Percentiles rank a stretch among this genome's conserved stretches.
phyloP scores from a whole-genome alignment of 805 yeast species.

The Saturnispora gosingensis region DNA sequence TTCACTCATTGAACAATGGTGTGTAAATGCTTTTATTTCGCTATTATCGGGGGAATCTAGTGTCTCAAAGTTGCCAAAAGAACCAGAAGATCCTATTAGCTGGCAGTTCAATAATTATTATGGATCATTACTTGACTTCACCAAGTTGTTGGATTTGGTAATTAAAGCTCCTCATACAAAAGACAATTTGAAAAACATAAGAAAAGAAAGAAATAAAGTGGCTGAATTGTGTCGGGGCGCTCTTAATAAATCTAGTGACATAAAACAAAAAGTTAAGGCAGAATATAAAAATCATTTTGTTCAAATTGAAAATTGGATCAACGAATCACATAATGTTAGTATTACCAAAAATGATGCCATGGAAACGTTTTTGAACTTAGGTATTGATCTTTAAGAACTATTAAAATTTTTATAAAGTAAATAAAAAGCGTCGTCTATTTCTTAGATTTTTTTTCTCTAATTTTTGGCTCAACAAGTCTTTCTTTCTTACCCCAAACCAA shows the following conservation, averaged over 20 bases:
- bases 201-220: neutral
- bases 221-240: neutral
- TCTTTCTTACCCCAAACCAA: conserved; percentile 66
- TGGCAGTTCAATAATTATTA: conserved; percentile 19
- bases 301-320: conserved; percentile 13
- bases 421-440: conserved; percentile 7
- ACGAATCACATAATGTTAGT: conserved; percentile 13
- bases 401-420: neutral
- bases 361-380: conserved; percentile 2
- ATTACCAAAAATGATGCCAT: conserved; percentile 8
- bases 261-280: neutral
- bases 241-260: neutral
- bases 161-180: conserved; percentile 2
- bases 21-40: conserved; percentile 14
- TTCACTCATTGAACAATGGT: conserved; percentile 32
- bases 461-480: conserved; percentile 64
- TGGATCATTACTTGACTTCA: conserved; percentile 17
- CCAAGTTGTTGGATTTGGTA: conserved; percentile 14
- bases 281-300: conserved; percentile 9
- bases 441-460: conserved; percentile 33
- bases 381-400: conserved; percentile 1
- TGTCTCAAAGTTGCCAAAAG: conserved; percentile 8
- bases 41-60: conserved; percentile 3
- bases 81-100: conserved; percentile 13
- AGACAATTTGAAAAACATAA: neutral